Percentiles rank a stretch among this genome's conserved stretches.
Evolutionary conservation across 352 stramenopile genomes (phyloP).

Genomic region (Pythium pyrilobum): DNA sequence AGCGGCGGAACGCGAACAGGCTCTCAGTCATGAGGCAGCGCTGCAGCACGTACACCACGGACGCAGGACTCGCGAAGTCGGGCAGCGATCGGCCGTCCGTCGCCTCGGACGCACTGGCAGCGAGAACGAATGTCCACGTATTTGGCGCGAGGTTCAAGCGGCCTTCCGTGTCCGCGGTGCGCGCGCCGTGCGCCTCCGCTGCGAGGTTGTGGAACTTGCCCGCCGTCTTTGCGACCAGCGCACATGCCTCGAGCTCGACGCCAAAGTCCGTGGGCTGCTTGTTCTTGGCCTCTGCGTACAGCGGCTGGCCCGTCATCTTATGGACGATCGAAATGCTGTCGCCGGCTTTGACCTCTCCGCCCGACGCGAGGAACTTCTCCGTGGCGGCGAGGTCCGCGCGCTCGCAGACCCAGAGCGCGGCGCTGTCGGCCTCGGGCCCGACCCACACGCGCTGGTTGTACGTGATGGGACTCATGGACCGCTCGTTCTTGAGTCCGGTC

Average conservation of each 20-base stretch:
- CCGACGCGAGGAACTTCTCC: conserved; percentile 64
- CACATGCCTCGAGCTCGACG: conserved; percentile 69
- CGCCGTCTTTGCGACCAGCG: conserved; percentile 30
- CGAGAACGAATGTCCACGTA: conserved; percentile 63
- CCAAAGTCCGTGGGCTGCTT: conserved; percentile 78
- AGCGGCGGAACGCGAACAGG: conserved; percentile 54
- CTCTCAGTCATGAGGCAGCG: conserved; percentile 47
- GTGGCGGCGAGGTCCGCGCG: conserved; percentile 54
- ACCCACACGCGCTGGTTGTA: conserved; percentile 82
- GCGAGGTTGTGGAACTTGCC: conserved; percentile 71
- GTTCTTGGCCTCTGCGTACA: conserved; percentile 44
- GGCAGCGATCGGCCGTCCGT: conserved; percentile 40
- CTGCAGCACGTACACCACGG: conserved; percentile 47
- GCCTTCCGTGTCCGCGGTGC: conserved; percentile 67
- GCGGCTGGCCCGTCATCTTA: conserved; percentile 79
- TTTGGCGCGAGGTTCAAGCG: conserved; percentile 40
- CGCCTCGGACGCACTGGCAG: conserved; percentile 29
- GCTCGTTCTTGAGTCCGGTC: conserved; percentile 74
- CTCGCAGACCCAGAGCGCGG: conserved; percentile 63
- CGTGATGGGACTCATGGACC: conserved; percentile 82
- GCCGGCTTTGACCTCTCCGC: conserved; percentile 32
- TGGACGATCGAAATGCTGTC: conserved; percentile 64
- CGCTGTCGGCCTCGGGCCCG: conserved; percentile 53
- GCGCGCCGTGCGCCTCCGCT: conserved; percentile 46
- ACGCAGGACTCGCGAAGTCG: conserved; percentile 30